Evolutionary conservation across 768 basidiomycete genomes (phyloP).

Genomic region (Suillus weaverae): DNA sequence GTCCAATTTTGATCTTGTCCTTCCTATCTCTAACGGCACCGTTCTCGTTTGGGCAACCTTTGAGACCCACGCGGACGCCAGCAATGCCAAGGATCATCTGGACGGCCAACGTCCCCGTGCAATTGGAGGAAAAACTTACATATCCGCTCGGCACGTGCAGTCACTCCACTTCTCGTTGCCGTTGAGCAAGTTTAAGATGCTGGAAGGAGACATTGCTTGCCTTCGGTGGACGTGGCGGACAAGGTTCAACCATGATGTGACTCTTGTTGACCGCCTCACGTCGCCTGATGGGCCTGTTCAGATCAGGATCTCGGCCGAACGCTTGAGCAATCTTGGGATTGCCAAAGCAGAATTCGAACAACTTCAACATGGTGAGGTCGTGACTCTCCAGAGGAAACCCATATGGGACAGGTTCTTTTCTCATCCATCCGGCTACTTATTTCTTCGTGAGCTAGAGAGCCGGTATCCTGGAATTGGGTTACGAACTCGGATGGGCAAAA

Average conservation of each 20-base stretch:
- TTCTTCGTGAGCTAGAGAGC: slow-evolving; percentile 45
- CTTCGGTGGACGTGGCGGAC: slow-evolving; percentile 41
- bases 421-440: slow-evolving; percentile 40
- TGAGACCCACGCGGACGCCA: slow-evolving; percentile 50
- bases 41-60: slow-evolving; percentile 60
- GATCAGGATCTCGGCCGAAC: slow-evolving; percentile 53
- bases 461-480: slow-evolving; percentile 44
- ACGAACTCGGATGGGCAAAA: slow-evolving; percentile 31
- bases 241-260: slow-evolving; percentile 30
- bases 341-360: slow-evolving; percentile 64
- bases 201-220: slow-evolving; percentile 45
- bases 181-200: slow-evolving; percentile 35
- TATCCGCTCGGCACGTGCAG: slow-evolving; percentile 56
- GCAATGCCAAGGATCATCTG: slow-evolving; percentile 46
- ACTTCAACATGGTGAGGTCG: slow-evolving; percentile 60
- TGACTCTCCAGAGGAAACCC: slow-evolving; percentile 49
- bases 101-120: slow-evolving; percentile 46
- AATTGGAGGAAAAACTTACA: slow-evolving; percentile 41
- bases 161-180: slow-evolving; percentile 49
- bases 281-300: slow-evolving; percentile 22
- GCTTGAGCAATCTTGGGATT: slow-evolving; percentile 47
- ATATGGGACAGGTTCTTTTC: slow-evolving; percentile 70
- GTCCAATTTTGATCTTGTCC: slow-evolving; percentile 44
- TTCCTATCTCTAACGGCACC: slow-evolving; percentile 50
- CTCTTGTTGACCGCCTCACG: slow-evolving; percentile 17